Evolutionary conservation across 495 filamentous ascomycete species (phyloP).

Genomic region (Acidomyces sp.): DNA sequence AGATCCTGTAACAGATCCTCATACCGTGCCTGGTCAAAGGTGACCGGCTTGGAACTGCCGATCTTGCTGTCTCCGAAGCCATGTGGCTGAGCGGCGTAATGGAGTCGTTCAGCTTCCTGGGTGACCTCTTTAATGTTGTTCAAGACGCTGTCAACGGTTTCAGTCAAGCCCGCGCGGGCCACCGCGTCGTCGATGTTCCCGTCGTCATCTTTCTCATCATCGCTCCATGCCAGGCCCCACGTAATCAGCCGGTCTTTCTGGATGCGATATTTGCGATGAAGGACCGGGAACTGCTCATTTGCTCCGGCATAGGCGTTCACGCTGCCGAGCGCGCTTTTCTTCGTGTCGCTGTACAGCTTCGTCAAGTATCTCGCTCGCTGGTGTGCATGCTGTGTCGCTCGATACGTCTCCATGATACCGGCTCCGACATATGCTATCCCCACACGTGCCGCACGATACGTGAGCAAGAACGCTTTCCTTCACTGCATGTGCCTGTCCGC

Average conservation of each 20-base stretch:
- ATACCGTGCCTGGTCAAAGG: constrained; percentile 45
- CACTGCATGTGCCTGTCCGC: too few relatives aligned
- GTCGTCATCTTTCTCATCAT: constrained; percentile 48
- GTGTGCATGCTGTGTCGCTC: constrained; percentile 11
- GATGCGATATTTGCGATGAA: constrained; percentile 47
- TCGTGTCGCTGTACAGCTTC: constrained; percentile 84
- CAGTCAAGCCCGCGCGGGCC: constrained; percentile 69
- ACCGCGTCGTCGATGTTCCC: constrained; percentile 78
- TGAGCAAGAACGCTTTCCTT: too few relatives aligned
- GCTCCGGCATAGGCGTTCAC: constrained; percentile 51
- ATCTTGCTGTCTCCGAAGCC: constrained; percentile 11
- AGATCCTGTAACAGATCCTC: constrained; percentile 63
- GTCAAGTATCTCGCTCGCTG: constrained; percentile 52
- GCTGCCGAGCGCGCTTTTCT: constrained; percentile 65
- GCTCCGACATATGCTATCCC: background rate
- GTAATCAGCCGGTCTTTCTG: constrained; percentile 66
- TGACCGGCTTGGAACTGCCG: constrained; percentile 33
- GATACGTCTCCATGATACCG: constrained; percentile 15
- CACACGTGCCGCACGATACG: too few relatives aligned
- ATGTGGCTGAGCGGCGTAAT: constrained; percentile 23
- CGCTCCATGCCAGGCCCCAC: constrained; percentile 88
- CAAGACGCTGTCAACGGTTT: constrained; percentile 81
- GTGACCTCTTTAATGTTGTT: constrained; percentile 76
- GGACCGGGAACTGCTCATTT: constrained; percentile 39
- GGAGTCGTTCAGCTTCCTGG: constrained; percentile 69